Evolutionary conservation across 2,329 filamentous ascomycete genomes (phyloP), one percentile per base, ranked within the genome.

Genomic region (Rhynchosporium secalis): DNA sequence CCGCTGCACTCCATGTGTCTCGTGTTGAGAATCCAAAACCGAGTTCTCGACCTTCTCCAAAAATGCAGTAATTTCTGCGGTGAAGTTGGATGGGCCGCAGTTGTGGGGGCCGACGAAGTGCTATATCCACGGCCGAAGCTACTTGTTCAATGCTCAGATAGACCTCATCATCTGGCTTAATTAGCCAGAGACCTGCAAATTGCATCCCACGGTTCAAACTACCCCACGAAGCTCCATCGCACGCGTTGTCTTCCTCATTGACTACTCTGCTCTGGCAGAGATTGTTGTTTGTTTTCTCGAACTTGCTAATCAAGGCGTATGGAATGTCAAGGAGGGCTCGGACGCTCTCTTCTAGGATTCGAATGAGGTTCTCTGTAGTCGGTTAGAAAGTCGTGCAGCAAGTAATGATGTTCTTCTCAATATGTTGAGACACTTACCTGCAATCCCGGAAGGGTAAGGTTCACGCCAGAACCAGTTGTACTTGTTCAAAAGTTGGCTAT

Each of bases 171-270:
- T 33, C 26, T n/a, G 41, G 28, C 20, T 58, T 58, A 5, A 49
- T 51, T 10, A 48, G 57, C 48, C 26, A 59, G 3, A 59, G 48
- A 26, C 57, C 47, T 7, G 46, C 26, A 5, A 20, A 10, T 3
- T 51, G 47, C 40, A 59, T 49, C 1, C 51, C n/a, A 13, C 49
- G 57, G 26, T 20, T 40, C 1, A 59, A 40, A 26, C 48, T 59
- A 4, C 57, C 57, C 29, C 51, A 59, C 3, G 46, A 43, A 12
- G 48, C 46, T 15, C 36, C 47, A 59, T 52, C 47, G 15, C 57
- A 59, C 15, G 49, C 49, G 10, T 52, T 52, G 9, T 52, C 36
- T 28, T 54, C 51, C 3, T 12, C 47, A 20, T 26, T 46, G 29
- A 33, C 20, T 31, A 36, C 29, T 52, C 29, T 48, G 15, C n/a